Base-by-base conservation (phyloP, 2,329 filamentous ascomycete genomes). In the Pezicula radicicola region DNA sequence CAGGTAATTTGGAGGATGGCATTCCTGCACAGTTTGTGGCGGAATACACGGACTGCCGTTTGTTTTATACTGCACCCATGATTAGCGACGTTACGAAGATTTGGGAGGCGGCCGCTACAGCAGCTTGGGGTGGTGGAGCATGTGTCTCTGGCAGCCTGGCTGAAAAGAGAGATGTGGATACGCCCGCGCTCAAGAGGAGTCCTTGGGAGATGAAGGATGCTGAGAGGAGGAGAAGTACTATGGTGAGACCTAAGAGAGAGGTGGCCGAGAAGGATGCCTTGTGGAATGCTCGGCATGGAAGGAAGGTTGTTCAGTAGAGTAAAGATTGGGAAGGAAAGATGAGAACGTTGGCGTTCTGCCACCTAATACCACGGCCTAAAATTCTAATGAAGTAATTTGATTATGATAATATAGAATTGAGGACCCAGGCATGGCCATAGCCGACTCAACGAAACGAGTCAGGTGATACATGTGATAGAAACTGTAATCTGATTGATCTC, bases 21-120 rank as follows among this genome's bases (percentile, higher is more conserved):
- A 64, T 73, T 0, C 77, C 83, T 13, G 66, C 78, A 15, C 84
- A 88, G 58, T 87, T 86, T 60, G 67, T 79, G 2, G 80, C 82
- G 51, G 78, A 85, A 56, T 75, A 80, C 1, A 79, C 84, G 1
- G 78, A 83, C 57, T 87, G 83, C 57, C 72, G 82, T 5, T 64
- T 86, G 12, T 87, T 77, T 61, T 85, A 79, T 54, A 83, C 83
- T 2, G 63, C 72, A 15, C 65, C 71, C 2, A 84, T 81, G 66
- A 66, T 80, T 33, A 66, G 73, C 3, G 73, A 83, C 52, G 73
- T 79, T 2, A 71, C 70, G 2, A 69, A 66, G n/a, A 60, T 81
- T 33, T 87, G 84, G 83, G 69, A 67, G 28, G 70, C 67, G 21
- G 73, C 72, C 28, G 67, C 67, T 2, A 64, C 66, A 6, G 63